A percentile compares a stretch with the other conserved stretches of the same genome.
Evolutionary conservation across 2,329 filamentous ascomycete genomes (phyloP).

Genomic region (Beauveria australis): DNA sequence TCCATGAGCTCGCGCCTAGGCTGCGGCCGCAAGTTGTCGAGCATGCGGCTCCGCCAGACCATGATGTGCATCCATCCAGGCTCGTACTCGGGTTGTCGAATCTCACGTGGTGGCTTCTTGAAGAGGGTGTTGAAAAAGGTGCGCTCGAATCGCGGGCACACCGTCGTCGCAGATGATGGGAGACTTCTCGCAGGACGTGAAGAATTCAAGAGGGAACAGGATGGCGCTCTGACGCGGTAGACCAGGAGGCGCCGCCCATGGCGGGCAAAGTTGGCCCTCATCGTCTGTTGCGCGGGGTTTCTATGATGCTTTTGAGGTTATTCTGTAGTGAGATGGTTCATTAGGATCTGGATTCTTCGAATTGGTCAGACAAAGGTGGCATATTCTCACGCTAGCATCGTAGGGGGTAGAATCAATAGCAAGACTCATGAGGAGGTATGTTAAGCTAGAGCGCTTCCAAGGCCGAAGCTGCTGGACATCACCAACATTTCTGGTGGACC

Average conservation of each 20-base stretch:
- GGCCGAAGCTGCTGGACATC: constrained; percentile 1
- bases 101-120: constrained; percentile 46
- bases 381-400: background rate
- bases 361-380: background rate
- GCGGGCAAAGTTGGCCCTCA: constrained; percentile 38
- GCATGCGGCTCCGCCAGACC: constrained; percentile 55
- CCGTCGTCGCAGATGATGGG: constrained; percentile 17
- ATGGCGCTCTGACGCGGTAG: constrained; percentile 25
- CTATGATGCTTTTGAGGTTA: background rate
- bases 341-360: background rate
- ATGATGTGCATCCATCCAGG: constrained; percentile 67
- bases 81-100: constrained; percentile 56
- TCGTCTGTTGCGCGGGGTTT: constrained; percentile 14
- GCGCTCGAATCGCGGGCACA: constrained; percentile 19
- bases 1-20: constrained; percentile 51
- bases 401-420: background rate
- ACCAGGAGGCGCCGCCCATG: constrained; percentile 34
- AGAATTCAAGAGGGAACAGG: constrained; percentile 24
- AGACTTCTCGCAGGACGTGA: constrained; percentile 17
- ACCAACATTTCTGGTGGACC: constrained; percentile 11
- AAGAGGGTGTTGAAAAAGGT: constrained; percentile 56
- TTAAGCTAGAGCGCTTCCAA: background rate
- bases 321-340: background rate
- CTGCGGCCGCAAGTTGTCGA: constrained; percentile 58
- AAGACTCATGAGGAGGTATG: background rate